Evolutionary conservation across 169 alveolate species (phyloP).

Genomic region (Plasmodium gallinaceum): DNA sequence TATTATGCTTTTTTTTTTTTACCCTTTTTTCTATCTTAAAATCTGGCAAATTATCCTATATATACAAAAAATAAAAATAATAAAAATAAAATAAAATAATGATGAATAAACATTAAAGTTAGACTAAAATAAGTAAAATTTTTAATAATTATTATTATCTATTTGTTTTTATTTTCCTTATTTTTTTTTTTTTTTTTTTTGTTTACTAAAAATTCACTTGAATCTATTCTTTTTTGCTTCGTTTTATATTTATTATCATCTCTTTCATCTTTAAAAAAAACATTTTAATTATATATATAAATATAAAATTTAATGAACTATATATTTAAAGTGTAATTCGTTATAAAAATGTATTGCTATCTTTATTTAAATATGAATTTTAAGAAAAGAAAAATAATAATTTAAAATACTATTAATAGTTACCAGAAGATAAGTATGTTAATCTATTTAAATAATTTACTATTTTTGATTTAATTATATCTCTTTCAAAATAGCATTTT

Average conservation of each 20-base stretch:
- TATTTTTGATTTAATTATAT: constrained; percentile 61
- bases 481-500: constrained; percentile 53
- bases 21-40: constrained; percentile 72
- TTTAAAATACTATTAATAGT: not conserved
- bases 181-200: too few species aligned
- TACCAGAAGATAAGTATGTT: constrained; percentile 57
- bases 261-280: constrained; percentile 15
- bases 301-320: not conserved
- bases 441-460: constrained; percentile 56
- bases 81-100: not conserved
- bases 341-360: not conserved
- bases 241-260: not conserved
- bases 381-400: not conserved
- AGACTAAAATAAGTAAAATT: too few species aligned
- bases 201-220: constrained; percentile 1
- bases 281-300: not conserved
- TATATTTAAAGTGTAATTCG: not conserved
- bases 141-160: too few species aligned
- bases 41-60: constrained; percentile 39
- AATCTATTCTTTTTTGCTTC: not conserved
- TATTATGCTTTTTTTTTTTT: not conserved
- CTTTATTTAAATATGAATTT: not conserved
- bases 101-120: not conserved
- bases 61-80: not conserved
- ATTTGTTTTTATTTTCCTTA: too few species aligned